Base-by-base conservation (phyloP, 371 early-diverging fungal species). In the Mucor mucedo region DNA sequence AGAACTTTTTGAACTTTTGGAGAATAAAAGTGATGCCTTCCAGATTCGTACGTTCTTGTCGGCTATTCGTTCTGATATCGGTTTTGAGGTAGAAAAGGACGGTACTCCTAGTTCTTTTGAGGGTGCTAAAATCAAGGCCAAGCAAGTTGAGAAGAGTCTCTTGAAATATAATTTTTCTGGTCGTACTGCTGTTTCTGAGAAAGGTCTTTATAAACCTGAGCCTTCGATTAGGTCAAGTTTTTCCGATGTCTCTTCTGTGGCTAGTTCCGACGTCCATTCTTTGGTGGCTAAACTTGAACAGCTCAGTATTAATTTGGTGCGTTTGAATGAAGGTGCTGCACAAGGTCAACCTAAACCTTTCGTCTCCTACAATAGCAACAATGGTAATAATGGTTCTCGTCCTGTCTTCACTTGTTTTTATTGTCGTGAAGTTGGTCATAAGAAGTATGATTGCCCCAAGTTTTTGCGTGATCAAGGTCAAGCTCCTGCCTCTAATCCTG, bases 71-170 rank as follows among this genome's bases (percentile, higher is more conserved):
- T 28, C 50, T 0, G 4, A 28, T 3, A 57, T 66, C 21, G 62
- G 57, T 5, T 57, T n/a, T 14, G 66, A 66, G 39, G 32, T 66
- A 11, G 66, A 61, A 32, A 58, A 58, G 10, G 58, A 63, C 0
- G 39, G 28, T n/a, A 35, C 29, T 9, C 58, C 58, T 1, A 2
- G 1, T 27, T 52, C 58, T 0, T 53, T 58, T 16, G 14, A 45
- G 35, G 45, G 1, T 11, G 65, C 59, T 4, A 58, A 44, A 28
- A 21, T 14, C 6, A 49, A 33, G 21, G 64, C 64, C 8, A 44
- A 52, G 5, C 38, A 35, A 27, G 29, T 63, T 11, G 64, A 63
- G n/a, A 49, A 29, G 13, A 57, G 52, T 14, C 33, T 57, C 3
- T 1, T 16, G 1, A 63, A 56, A n/a, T 63, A 63, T 30, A 33